Evolutionary conservation across 805 yeast species (phyloP).

Genomic region (Pichia insulana): DNA sequence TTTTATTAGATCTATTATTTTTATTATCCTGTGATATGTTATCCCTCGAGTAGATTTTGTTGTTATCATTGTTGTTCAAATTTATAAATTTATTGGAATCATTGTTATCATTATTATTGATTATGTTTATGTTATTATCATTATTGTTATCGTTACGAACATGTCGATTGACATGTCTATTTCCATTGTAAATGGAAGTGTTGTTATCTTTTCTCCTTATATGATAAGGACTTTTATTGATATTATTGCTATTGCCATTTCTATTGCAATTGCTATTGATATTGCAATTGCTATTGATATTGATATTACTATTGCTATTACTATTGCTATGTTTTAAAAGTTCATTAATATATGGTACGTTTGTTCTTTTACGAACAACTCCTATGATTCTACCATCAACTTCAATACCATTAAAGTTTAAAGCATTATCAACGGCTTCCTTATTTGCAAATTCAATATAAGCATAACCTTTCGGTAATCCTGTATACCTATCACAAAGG

Average conservation of each 20-base stretch:
- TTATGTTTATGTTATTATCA: not conserved
- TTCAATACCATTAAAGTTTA: constrained; percentile 52
- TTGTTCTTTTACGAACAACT: constrained; percentile 69
- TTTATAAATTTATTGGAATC: not conserved
- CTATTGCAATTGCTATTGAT: constrained; percentile 21
- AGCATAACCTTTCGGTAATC: constrained; percentile 81
- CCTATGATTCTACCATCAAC: constrained; percentile 62
- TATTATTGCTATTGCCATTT: constrained; percentile 20
- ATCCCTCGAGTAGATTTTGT: not conserved
- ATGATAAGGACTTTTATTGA: constrained; percentile 20
- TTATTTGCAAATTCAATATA: constrained; percentile 70
- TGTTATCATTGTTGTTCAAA: not conserved
- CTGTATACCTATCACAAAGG: constrained; percentile 57
- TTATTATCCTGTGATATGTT: not conserved
- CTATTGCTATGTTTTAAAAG: constrained; percentile 11
- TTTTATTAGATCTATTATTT: not conserved
- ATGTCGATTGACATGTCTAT: not conserved
- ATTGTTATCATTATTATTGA: not conserved
- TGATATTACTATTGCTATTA: constrained; percentile 12
- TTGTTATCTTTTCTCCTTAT: constrained; percentile 26
- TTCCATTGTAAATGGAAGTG: constrained; percentile 26
- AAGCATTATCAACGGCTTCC: constrained; percentile 53
- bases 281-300: not conserved
- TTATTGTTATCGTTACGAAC: not conserved
- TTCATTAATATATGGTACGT: constrained; percentile 46